Base-by-base conservation (phyloP, 2,329 filamentous ascomycete species). In the Atkinsonella hypoxylon region DNA sequence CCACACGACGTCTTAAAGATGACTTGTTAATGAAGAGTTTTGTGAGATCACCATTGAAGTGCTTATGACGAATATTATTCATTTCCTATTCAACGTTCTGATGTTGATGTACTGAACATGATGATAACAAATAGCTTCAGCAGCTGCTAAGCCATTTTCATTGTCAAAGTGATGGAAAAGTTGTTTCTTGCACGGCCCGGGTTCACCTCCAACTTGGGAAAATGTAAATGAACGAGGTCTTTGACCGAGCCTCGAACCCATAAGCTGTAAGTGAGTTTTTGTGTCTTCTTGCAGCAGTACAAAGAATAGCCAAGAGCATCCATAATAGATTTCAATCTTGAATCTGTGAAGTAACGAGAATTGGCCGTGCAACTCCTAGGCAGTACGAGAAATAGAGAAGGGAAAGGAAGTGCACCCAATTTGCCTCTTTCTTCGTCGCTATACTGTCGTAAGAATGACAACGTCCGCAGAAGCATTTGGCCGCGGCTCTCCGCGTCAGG, bases 251-350 rank as follows among this genome's bases (percentile, higher is more conserved):
- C 64, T 53, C 77, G 76, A 57, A 70, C 78, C 86, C 90, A 96
- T n/a, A 97, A 73, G 56, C 89, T 90, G 66, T 95, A 97, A 20
- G 88, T 81, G 47, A 98, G 72, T 67, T 95, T 95, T 43, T 83
- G 76, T 1, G 87, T 93, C 56, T 81, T 72, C 68, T 95, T 96
- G 56, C 74, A 77, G 58, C 79, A 72, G 10, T 76, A 64, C 59
- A 82, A 67, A 12, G 66, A 66, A 64, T 90, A 97, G 1, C 91
- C 90, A 38, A 98, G 67, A 45, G 77, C 79, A 3, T 66, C 64
- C 87, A 97, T 89, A 53, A 98, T 87, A 4, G 75, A 73, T 8
- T 77, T 67, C 20, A 98, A 67, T 48, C 79, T 77, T 17, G 72
- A 65, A 55, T 90, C 82, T 50, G 88, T 83, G 62, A 95, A 79